Conservation (phyloP, 176 grass and related monocot genomes). For the Luzula sylvatica region DNA sequence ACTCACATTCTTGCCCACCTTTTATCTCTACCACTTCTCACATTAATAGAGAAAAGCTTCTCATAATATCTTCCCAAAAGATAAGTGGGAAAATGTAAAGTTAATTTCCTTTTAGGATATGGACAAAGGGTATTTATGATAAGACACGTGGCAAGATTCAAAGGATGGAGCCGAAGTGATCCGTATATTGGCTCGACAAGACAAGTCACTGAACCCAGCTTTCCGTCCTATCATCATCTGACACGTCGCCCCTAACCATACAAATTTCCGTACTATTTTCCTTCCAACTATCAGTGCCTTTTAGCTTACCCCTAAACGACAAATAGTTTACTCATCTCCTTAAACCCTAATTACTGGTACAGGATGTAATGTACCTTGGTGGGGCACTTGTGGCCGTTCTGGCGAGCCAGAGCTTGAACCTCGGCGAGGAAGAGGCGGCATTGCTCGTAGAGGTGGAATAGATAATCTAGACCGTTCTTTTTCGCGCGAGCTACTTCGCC, state of each 20-base stretch:
- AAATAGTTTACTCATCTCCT: no score
- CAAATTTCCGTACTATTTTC: constrained; percentile 1
- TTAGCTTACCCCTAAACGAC: background rate
- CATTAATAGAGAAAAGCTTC: no score
- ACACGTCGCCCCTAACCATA: constrained; percentile 36
- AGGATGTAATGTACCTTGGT: constrained; percentile 75
- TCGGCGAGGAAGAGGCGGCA: constrained; percentile 94
- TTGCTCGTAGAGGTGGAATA: constrained; percentile 98
- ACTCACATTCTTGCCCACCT: background rate
- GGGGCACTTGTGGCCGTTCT: constrained; percentile 85
- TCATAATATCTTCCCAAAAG: no score
- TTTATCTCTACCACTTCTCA: background rate
- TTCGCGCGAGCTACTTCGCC: constrained; percentile 93
- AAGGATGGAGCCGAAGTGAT: constrained; percentile 6
- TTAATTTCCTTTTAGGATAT: background rate
- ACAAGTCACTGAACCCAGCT: constrained; percentile 40
- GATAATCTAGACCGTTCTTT: constrained; percentile 97
- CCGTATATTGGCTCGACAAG: constrained; percentile 29
- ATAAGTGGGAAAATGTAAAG: no score
- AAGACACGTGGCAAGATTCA: constrained; percentile 16
- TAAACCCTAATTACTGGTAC: no score
- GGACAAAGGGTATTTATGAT: constrained; percentile 13
- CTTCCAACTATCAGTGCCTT: background rate
- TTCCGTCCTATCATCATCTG: constrained; percentile 42
- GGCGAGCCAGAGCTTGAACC: constrained; percentile 73